A percentile compares a stretch with the other conserved stretches of the same genome.
Conservation (phyloP, 805 yeast genomes). For the Ogataea ganodermae region DNA sequence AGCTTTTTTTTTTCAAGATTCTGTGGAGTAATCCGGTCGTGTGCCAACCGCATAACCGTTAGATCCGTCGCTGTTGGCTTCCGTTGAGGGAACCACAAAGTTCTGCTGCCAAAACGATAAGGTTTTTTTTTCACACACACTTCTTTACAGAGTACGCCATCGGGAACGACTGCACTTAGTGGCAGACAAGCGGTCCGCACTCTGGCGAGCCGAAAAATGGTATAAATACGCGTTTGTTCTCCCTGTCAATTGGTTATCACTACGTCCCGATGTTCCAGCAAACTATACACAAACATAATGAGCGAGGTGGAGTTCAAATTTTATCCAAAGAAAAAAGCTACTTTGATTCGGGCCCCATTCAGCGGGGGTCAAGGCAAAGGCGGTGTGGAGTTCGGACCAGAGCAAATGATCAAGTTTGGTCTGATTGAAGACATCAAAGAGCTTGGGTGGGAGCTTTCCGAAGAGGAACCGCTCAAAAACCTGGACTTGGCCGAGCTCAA, state of each 20-base stretch:
- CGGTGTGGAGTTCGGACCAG: slow-evolving; percentile 96
- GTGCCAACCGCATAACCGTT: no score
- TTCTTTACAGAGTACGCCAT: neutral
- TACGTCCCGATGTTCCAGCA: no score
- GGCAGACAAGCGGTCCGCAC: neutral
- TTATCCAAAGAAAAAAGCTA: slow-evolving; percentile 54
- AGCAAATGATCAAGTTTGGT: slow-evolving; percentile 72
- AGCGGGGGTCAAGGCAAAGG: slow-evolving; percentile 93
- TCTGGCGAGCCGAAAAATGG: neutral
- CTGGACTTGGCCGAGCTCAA: slow-evolving; percentile 47
- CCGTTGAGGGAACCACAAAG: slow-evolving; percentile 8
- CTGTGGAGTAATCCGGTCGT: neutral
- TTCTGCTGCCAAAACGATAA: neutral
- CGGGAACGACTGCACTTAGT: slow-evolving; percentile 3
- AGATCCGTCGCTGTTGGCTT: slow-evolving; percentile 4
- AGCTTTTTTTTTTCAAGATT: neutral
- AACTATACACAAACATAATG: slow-evolving; percentile 7
- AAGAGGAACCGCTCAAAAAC: slow-evolving; percentile 56
- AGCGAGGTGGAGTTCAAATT: slow-evolving; percentile 47
- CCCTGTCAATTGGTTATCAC: no score
- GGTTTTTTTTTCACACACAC: neutral
- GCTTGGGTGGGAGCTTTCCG: slow-evolving; percentile 69
- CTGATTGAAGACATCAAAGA: slow-evolving; percentile 59
- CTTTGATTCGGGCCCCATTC: slow-evolving; percentile 88
- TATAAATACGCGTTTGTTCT: neutral